Percentiles rank a stretch among this genome's conserved stretches.
phyloP scores from a whole-genome alignment of 257 asterid genomes.

The Plectranthus barbatus region DNA sequence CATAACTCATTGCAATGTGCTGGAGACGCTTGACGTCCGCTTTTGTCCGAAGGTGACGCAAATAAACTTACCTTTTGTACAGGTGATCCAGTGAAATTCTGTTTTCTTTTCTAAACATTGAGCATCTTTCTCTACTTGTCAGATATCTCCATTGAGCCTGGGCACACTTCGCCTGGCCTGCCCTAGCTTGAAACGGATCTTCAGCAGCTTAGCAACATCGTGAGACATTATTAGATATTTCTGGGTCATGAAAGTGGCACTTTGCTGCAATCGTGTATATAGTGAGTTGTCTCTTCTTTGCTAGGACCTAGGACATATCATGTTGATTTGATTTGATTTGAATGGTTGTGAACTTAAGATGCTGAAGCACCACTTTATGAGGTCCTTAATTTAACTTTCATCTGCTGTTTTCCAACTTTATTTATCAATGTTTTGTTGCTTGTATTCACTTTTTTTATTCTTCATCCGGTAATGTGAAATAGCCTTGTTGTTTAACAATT shows the following conservation, averaged over 20 bases:
- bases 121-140: slow-evolving; percentile 7
- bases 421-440: not conserved
- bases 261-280: slow-evolving; percentile 7
- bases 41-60: slow-evolving; percentile 70
- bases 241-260: not conserved
- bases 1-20: slow-evolving; percentile 54
- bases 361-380: slow-evolving; percentile 3
- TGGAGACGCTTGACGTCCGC: slow-evolving; percentile 98
- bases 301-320: not conserved
- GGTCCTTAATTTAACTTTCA: not conserved
- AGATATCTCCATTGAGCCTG: slow-evolving; percentile 74
- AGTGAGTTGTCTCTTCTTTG: slow-evolving; percentile 2
- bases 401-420: not conserved
- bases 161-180: slow-evolving; percentile 54
- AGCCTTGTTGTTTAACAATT: too few relatives aligned
- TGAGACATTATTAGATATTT: slow-evolving; percentile 17
- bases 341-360: too few relatives aligned
- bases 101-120: not conserved
- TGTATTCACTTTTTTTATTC: not conserved
- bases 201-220: slow-evolving; percentile 55
- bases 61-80: not conserved
- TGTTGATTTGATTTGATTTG: not conserved
- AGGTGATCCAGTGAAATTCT: too few relatives aligned
- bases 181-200: slow-evolving; percentile 86
- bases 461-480: too few relatives aligned